Base-by-base conservation (phyloP, 495 filamentous ascomycete genomes). In the Aspergillus avenaceus region DNA sequence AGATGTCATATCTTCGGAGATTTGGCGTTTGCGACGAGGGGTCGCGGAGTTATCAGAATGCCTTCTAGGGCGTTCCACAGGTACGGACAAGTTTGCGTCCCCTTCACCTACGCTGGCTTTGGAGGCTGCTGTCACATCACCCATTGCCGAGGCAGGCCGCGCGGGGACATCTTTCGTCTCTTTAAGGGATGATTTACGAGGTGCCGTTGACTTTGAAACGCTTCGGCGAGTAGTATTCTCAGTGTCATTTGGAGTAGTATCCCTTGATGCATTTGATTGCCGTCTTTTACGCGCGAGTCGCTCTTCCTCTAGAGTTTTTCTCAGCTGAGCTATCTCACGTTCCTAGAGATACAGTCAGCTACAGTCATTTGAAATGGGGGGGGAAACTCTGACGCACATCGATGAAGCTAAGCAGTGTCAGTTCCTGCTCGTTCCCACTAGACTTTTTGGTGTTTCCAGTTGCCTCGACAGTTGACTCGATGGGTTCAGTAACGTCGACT, bases 1-100 rank as follows among this genome's bases (percentile, higher is more conserved):
- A n/a, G 88, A 91, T 1, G 88, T 91, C 84, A 90, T 84, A 47
- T 87, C 83, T 11, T 83, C 79, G 21, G 62, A 53, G 19, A 64
- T 44, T 13, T 63, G 63, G 13, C 61, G 64, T 40, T 66, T 72
- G 19, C 64, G 69, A 8, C 63, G 61, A 2, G 63, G 38, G 1
- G 58, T 50, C 6, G 66, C 51, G 2, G 71, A 71, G 49, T 73
- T 63, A 8, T 79, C 75, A 12, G 76, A 80, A 49, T 78, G 68
- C 18, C 75, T 71, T 45, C 73, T 54, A 7, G 58, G 59, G 25
- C 76, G 74, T 40, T 70, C 66, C 26, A 50, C 59, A 1, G 64
- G 65, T 3, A 70, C 63, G 6, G 62, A 56, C 28, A 69, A 48
- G 41, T 62, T 66, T 25, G 51, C 60, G 2, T 72, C 65, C 13